These are phyloP conservation scores for Penicillium freii DNA, from an alignment of 2,329 filamentous ascomycete genomes.

Conservation along the genomic window DNA sequence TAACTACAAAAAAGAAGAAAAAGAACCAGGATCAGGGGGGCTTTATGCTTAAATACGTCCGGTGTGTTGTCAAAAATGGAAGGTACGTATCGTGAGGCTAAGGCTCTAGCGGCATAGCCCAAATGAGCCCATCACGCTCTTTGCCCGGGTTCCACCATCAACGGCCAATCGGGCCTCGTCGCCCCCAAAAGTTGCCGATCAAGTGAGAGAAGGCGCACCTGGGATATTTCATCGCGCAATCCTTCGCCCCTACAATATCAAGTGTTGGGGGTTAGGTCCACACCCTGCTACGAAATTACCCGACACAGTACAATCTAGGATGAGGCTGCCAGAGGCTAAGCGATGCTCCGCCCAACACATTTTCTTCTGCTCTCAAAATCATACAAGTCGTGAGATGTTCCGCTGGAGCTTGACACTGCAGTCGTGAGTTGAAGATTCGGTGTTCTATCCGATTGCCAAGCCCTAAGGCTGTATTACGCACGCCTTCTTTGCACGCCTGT, in stretches of 20 bases:
- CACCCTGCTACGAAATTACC: neutral
- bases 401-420: neutral
- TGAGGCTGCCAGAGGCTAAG: neutral
- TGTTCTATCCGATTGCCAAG: neutral
- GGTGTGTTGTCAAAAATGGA: neutral
- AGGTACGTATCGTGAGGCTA: neutral
- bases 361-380: neutral
- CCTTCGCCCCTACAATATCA: neutral
- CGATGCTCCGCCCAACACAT: neutral
- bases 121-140: conserved; percentile 1
- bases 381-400: too few relatives aligned
- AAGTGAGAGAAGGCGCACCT: neutral
- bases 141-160: neutral
- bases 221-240: neutral
- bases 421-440: neutral
- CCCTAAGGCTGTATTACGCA: neutral
- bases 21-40: neutral
- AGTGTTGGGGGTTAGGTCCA: neutral
- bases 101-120: conserved; percentile 3
- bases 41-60: neutral
- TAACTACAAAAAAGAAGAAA: neutral
- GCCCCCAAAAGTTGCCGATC: conserved; percentile 10
- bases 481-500: neutral
- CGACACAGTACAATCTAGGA: neutral
- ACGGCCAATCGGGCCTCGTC: conserved; percentile 9